Percentiles rank a stretch among this genome's conserved stretches.
These are phyloP conservation scores for Diaporthe nobilis DNA, from an alignment of 2,329 filamentous ascomycete species.

Conservation along the genomic window DNA sequence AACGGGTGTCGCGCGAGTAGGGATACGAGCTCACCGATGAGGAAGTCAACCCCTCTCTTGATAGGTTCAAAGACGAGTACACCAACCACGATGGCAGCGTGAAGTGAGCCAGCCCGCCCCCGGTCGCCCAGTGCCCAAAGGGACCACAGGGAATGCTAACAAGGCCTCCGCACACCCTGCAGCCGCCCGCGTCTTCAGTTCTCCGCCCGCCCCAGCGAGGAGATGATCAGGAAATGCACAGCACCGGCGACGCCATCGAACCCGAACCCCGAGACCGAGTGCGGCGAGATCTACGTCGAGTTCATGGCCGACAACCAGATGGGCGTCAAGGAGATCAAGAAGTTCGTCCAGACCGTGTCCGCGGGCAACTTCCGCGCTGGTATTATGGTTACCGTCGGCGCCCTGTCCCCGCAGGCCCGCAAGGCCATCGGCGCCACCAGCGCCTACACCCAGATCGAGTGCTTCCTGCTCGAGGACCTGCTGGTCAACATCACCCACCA, in stretches of 20 bases:
- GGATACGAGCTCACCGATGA: slow-evolving; percentile 94
- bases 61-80: slow-evolving; percentile 83
- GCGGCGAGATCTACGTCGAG: slow-evolving; percentile 93
- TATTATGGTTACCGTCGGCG: slow-evolving; percentile 87
- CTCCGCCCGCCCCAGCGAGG: slow-evolving; percentile 85
- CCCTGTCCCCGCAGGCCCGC: slow-evolving; percentile 88
- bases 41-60: slow-evolving; percentile 87
- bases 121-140: not conserved
- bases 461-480: slow-evolving; percentile 95
- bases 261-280: slow-evolving; percentile 79
- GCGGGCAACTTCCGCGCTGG: slow-evolving; percentile 88
- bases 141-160: slow-evolving; percentile 20
- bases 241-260: slow-evolving; percentile 77
- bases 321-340: slow-evolving; percentile 92
- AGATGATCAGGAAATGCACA: slow-evolving; percentile 89
- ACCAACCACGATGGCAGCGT: slow-evolving; percentile 80
- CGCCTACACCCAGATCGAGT: slow-evolving; percentile 86
- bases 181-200: slow-evolving; percentile 90
- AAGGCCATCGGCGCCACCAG: slow-evolving; percentile 87
- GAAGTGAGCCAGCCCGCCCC: slow-evolving; percentile 69
- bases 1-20: slow-evolving; percentile 60
- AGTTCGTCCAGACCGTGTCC: slow-evolving; percentile 86
- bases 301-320: slow-evolving; percentile 85
- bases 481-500: slow-evolving; percentile 99
- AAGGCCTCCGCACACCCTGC: slow-evolving; percentile 40